A percentile compares a stretch with the other conserved stretches of the same genome.
Evolutionary conservation across 2,329 filamentous ascomycete species (phyloP).

Genomic region (Sphaerulina populicola): DNA sequence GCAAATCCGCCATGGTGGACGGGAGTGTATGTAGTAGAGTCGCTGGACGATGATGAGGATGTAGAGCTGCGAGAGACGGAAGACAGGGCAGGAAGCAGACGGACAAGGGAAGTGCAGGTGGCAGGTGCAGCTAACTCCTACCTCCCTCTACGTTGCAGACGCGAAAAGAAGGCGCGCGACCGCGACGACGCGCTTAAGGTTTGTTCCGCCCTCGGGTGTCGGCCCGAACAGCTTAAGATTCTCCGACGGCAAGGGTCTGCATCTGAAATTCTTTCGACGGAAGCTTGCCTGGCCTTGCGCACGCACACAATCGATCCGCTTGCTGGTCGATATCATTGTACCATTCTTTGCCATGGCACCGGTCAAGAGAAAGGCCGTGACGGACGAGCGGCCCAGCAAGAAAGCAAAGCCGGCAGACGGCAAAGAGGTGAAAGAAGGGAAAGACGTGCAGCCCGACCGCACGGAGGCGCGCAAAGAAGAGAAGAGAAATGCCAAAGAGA

Average conservation of each 20-base stretch:
- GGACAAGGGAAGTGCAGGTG: not conserved
- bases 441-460: conserved; percentile 7
- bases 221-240: not conserved
- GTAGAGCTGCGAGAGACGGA: conserved; percentile 2
- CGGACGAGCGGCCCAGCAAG: conserved; percentile 32
- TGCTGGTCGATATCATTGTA: not conserved
- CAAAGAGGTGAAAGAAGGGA: conserved; percentile 12
- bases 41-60: not conserved
- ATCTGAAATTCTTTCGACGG: not conserved
- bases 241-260: no score
- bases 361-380: conserved; percentile 41
- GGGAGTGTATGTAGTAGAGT: not conserved
- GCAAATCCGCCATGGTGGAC: conserved; percentile 26
- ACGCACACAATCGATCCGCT: not conserved
- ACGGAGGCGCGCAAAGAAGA: conserved; percentile 13
- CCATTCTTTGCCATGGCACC: conserved; percentile 34
- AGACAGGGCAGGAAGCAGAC: conserved; percentile 10
- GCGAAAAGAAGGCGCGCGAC: conserved; percentile 2
- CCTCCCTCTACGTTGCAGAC: conserved; percentile 11
- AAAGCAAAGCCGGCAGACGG: conserved; percentile 27
- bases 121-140: conserved; percentile 1
- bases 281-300: conserved; percentile 1
- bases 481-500: conserved; percentile 16
- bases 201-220: no score
- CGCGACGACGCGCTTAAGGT: not conserved